Base-by-base conservation (phyloP, 2,329 filamentous ascomycete species). In the Beauveria caledonica region DNA sequence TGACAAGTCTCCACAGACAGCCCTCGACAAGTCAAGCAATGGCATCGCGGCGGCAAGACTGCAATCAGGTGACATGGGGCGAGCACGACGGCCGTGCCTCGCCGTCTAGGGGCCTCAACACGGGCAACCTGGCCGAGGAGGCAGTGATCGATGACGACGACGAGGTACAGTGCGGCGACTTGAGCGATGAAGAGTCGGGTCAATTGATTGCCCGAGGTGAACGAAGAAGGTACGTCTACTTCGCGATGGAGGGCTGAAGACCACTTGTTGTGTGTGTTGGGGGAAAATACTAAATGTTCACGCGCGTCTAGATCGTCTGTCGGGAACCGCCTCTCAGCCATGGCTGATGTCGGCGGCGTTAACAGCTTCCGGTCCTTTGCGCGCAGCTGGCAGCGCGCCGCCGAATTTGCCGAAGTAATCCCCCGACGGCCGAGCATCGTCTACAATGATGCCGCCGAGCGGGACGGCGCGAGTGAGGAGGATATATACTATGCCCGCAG, bases 351-450 rank as follows among this genome's bases (percentile, higher is more conserved):
- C 52, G 94, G 93, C 64, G 93, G 93, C 55, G 88, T 92, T 63
- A 97, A 97, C 78, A 95, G 90, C 73, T 89, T 97, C 68, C 88
- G 94, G 69, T 96, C 92, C 68, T 97, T 97, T 71, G 90, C 92
- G 49, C 85, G 89, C 63, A 96, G 90, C 67, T 96, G 92, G 89
- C 90, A 93, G 74, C 86, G 93, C 71, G 93, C 93, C 42, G 91
- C 92, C 27, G 87, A 83, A 61, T 97, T 97, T 73, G 83, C 86
- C 64, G 92, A 97, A 72, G 90, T 96, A 66, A 87, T 94, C 39
- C 90, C 91, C 5, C 86, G 89, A 60, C 84, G 86, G 17, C 86
- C 86, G 15, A 87, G 89, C 39, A 91, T 96, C 70, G 79, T 90
- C 58, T 82, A 86, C 63, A 80, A 81, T 2, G 78, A 83, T 46